Conservation (phyloP, 2,329 filamentous ascomycete species). For the Aspergillus sergii region DNA sequence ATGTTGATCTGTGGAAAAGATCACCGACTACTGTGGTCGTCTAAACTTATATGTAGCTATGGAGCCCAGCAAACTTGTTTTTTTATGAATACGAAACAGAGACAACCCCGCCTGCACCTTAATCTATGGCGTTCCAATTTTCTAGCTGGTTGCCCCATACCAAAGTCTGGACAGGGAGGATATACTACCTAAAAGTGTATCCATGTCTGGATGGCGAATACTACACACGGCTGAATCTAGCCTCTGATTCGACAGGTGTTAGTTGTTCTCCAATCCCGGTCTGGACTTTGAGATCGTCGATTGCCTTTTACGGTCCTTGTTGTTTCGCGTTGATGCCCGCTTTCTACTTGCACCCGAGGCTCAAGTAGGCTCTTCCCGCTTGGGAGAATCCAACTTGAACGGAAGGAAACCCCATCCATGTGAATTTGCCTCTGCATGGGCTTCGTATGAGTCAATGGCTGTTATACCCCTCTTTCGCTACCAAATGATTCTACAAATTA, state of each 20-base stretch:
- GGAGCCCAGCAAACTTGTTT: not conserved
- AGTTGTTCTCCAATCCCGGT: not conserved
- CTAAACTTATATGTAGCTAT: constrained; percentile 12
- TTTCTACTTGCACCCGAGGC: not conserved
- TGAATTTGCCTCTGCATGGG: not conserved
- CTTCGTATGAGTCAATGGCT: not conserved
- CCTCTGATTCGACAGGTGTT: constrained; percentile 9
- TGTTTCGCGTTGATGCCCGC: not conserved
- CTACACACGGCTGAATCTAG: not conserved
- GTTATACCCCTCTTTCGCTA: not conserved
- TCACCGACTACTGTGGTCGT: constrained; percentile 4
- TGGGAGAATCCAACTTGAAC: not conserved
- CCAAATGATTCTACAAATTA: not conserved
- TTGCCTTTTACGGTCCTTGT: not conserved
- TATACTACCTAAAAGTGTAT: not conserved
- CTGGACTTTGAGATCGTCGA: constrained; percentile 2
- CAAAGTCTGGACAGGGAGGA: not conserved
- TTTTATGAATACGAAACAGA: not conserved
- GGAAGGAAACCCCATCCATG: not conserved
- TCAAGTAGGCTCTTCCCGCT: not conserved
- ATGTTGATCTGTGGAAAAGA: not conserved
- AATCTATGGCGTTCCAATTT: not conserved
- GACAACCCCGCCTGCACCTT: not conserved
- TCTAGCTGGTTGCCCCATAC: not conserved
- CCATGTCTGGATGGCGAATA: not conserved